These are phyloP conservation scores for Termitomyces sp. DNA, from an alignment of 768 basidiomycete species.

Conservation along the genomic window DNA sequence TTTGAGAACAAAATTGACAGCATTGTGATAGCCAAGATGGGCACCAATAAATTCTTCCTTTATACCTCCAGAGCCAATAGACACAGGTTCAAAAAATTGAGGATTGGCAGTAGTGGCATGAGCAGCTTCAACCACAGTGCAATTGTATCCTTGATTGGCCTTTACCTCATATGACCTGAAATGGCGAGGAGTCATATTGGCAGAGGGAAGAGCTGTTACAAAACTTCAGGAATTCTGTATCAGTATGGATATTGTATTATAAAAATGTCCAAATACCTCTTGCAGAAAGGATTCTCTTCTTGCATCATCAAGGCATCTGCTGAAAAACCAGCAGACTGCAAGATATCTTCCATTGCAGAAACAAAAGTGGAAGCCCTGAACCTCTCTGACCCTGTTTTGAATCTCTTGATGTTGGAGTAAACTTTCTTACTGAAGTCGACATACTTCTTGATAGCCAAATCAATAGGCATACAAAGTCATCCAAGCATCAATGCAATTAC, in stretches of 20 bases:
- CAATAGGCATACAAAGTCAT: neutral
- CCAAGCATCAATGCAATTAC: constrained; percentile 1
- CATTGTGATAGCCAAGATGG: neutral
- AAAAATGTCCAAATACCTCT: neutral
- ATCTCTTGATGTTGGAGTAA: neutral
- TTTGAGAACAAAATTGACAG: neutral
- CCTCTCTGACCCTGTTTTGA: neutral
- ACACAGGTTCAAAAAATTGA: neutral
- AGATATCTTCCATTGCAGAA: neutral
- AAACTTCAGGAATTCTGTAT: neutral
- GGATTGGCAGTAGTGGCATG: neutral
- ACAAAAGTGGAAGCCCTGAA: neutral
- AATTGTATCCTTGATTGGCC: neutral
- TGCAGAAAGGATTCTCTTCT: neutral
- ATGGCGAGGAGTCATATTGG: neutral
- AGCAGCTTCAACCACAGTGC: neutral
- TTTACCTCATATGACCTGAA: neutral
- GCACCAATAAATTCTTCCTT: neutral
- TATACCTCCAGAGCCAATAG: neutral
- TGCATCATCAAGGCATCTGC: neutral
- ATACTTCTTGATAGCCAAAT: neutral
- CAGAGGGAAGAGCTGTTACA: neutral
- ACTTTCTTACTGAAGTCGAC: neutral
- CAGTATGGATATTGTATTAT: neutral
- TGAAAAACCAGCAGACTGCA: neutral